Evolutionary conservation across 192 early-diverging fungal species (phyloP).

Genomic region (Linnemannia schmuckeri): DNA sequence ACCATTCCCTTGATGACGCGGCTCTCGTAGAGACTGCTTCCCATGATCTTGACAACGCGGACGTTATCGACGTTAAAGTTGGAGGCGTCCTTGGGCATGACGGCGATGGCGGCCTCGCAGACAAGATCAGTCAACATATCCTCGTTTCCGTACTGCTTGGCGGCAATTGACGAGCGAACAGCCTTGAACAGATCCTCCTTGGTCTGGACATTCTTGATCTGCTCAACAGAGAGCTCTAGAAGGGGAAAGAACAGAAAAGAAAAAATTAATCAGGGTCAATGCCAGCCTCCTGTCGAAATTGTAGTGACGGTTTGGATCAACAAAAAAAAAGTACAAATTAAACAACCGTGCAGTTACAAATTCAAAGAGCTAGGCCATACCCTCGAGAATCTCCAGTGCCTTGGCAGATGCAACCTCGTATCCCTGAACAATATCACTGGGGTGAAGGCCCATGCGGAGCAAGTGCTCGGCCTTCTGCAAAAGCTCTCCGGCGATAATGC

Average conservation of each 20-base stretch:
- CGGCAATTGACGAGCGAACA: constrained; percentile 82
- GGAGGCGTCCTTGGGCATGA: constrained; percentile 91
- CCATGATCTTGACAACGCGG: constrained; percentile 97
- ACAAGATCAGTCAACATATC: constrained; percentile 86
- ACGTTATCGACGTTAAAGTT: constrained; percentile 97
- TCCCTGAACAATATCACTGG: constrained; percentile 94
- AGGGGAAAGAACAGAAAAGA: background rate
- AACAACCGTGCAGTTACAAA: background rate
- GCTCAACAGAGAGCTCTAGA: constrained; percentile 76
- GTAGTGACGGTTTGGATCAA: background rate
- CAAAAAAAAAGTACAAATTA: background rate
- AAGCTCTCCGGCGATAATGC: constrained; percentile 95
- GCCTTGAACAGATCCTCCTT: constrained; percentile 79
- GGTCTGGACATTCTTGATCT: constrained; percentile 65
- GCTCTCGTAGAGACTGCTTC: constrained; percentile 90
- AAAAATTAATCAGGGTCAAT: constrained; percentile 7
- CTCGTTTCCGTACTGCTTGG: constrained; percentile 98
- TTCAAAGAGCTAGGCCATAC: constrained; percentile 54
- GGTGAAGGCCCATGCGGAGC: constrained; percentile 94
- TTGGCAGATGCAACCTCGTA: constrained; percentile 90
- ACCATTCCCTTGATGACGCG: constrained; percentile 97
- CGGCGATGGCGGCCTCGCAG: constrained; percentile 82
- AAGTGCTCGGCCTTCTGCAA: constrained; percentile 94
- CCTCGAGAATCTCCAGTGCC: constrained; percentile 84
- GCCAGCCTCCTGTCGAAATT: background rate